These are phyloP conservation scores for Cyclotella kingstonii DNA, from an alignment of 108 stramenopile genomes.

Conservation along the genomic window DNA sequence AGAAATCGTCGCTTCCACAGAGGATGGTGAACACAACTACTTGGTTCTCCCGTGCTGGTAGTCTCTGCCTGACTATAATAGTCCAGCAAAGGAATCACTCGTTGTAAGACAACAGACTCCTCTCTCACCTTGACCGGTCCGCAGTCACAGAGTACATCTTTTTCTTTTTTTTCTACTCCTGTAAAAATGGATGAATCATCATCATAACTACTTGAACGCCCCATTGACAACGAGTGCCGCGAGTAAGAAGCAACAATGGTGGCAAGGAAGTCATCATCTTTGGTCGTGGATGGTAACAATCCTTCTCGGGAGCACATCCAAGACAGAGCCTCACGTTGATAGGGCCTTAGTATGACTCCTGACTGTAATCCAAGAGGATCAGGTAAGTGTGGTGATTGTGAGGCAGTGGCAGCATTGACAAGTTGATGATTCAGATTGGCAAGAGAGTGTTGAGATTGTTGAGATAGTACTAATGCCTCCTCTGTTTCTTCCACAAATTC, in stretches of 20 bases:
- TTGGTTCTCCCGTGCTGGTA: neutral
- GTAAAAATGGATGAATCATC: neutral
- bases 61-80: too few relatives aligned
- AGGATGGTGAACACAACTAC: constrained; percentile 54
- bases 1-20: constrained; percentile 76
- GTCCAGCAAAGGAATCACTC: constrained; percentile 25
- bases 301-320: constrained; percentile 81
- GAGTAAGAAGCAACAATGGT: neutral
- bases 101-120: constrained; percentile 17
- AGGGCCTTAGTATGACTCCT: constrained; percentile 54
- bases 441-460: constrained; percentile 27
- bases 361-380: constrained; percentile 53
- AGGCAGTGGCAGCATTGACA: neutral
- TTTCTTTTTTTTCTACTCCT: constrained; percentile 5
- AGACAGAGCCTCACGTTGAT: constrained; percentile 73
- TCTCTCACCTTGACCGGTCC: constrained; percentile 68
- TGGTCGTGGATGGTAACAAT: neutral
- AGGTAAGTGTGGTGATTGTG: constrained; percentile 49
- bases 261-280: neutral
- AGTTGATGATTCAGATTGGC: neutral
- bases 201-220: constrained; percentile 12
- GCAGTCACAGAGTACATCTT: constrained; percentile 63
- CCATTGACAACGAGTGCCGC: constrained; percentile 4
- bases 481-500: constrained; percentile 25
- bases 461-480: neutral